A percentile compares a stretch with the other conserved stretches of the same genome.
Evolutionary conservation across 192 early-diverging fungal species (phyloP).

Genomic region (Podila horticola): DNA sequence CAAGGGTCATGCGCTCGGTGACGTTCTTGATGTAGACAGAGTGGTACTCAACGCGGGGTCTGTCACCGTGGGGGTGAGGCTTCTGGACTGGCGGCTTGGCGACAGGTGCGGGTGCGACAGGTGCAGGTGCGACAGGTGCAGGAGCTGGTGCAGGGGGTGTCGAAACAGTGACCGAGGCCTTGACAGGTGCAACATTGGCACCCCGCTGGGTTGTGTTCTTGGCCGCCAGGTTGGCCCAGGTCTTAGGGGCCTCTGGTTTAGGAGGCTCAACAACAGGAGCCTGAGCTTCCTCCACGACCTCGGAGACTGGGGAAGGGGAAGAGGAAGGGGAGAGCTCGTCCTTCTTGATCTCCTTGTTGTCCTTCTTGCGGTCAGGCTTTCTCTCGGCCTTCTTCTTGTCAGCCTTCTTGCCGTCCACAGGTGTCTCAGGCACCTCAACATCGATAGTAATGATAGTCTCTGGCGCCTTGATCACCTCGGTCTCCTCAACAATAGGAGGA

Average conservation of each 20-base stretch:
- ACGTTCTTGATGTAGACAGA: slow-evolving; percentile 75
- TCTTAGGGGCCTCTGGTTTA: slow-evolving; percentile 63
- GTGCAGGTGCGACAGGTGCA: slow-evolving; percentile 11
- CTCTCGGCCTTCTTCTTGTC: slow-evolving; percentile 29
- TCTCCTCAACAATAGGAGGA: slow-evolving; percentile 8
- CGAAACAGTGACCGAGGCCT: slow-evolving; percentile 58
- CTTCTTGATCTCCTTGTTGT: slow-evolving; percentile 21
- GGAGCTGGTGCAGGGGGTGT: slow-evolving; percentile 33
- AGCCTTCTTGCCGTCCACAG: slow-evolving; percentile 26
- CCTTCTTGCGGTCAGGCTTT: slow-evolving; percentile 26
- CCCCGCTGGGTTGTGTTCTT: slow-evolving; percentile 66
- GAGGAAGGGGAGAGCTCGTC: slow-evolving; percentile 23
- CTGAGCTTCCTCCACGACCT: slow-evolving; percentile 15
- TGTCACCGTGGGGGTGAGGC: slow-evolving; percentile 48
- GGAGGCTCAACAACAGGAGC: slow-evolving; percentile 56
- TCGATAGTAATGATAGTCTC: slow-evolving; percentile 1
- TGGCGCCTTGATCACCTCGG: neutral
- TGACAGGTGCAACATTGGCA: slow-evolving; percentile 59
- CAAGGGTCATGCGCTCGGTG: slow-evolving; percentile 57
- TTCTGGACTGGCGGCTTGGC: slow-evolving; percentile 43
- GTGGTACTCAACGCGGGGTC: slow-evolving; percentile 59
- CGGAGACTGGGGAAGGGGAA: slow-evolving; percentile 14
- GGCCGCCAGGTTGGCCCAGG: slow-evolving; percentile 84
- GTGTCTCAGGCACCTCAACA: slow-evolving; percentile 43
- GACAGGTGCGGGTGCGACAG: slow-evolving; percentile 25